Evolutionary conservation across 306 rosid genomes (phyloP).

Genomic region (Acacia crassicarpa): DNA sequence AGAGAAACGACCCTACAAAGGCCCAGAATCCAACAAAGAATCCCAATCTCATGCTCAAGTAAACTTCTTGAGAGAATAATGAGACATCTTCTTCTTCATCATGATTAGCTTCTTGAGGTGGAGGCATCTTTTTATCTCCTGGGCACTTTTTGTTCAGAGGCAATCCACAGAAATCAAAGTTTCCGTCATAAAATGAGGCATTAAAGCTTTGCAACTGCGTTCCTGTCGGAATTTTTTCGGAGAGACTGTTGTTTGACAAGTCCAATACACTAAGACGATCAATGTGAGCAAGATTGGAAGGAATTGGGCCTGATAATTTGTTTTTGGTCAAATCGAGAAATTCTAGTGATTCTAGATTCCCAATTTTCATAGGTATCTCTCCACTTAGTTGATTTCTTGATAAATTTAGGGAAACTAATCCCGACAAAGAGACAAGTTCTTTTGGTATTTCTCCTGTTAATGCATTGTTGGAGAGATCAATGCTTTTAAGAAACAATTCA

Average conservation of each 20-base stretch:
- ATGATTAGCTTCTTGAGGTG: not conserved
- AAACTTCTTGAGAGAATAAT: not conserved
- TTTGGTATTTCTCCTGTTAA: slow-evolving; percentile 18
- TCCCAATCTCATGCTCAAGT: not conserved
- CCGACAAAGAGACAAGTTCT: not conserved
- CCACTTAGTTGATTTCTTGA: slow-evolving; percentile 16
- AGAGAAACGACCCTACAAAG: not conserved
- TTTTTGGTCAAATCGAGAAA: slow-evolving; percentile 31
- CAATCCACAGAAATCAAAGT: slow-evolving; percentile 5
- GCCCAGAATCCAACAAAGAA: not conserved
- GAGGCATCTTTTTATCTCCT: not conserved
- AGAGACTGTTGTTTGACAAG: slow-evolving; percentile 22
- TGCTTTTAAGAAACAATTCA: not conserved
- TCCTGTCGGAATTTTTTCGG: slow-evolving; percentile 18
- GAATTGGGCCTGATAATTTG: slow-evolving; percentile 7
- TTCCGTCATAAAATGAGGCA: slow-evolving; percentile 1
- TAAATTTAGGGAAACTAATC: slow-evolving; percentile 13
- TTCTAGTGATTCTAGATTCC: slow-evolving; percentile 17
- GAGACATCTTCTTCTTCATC: not conserved
- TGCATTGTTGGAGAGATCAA: slow-evolving; percentile 30
- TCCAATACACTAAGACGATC: slow-evolving; percentile 6
- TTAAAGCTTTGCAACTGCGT: slow-evolving; percentile 15
- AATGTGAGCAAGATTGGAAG: not conserved
- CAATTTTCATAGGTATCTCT: not conserved
- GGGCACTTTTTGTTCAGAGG: not conserved